Conservation (phyloP, 805 yeast genomes). For the Wickerhamomyces chaumierensis region DNA sequence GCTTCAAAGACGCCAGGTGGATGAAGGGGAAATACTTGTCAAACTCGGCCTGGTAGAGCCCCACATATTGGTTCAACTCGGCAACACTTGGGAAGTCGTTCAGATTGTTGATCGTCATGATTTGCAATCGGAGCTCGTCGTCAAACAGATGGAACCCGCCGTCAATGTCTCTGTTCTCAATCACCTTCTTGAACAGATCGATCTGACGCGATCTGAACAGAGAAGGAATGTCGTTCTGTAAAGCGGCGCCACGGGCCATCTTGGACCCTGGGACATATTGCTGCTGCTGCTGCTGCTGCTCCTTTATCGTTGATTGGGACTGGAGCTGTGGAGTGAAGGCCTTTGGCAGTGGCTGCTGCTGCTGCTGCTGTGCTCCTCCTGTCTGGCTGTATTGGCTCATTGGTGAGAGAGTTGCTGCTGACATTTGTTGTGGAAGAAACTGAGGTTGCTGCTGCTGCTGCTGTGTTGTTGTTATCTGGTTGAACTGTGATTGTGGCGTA, state of each 20-base stretch:
- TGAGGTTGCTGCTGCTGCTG: conserved; percentile 1
- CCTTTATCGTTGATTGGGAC: conserved; percentile 19
- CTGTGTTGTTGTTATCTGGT: too few species aligned
- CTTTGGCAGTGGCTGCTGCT: not conserved
- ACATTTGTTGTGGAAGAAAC: not conserved
- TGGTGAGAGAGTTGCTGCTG: not conserved
- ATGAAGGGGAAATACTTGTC: conserved; percentile 77
- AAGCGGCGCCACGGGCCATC: conserved; percentile 1
- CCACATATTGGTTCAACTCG: conserved; percentile 67
- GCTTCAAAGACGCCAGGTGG: conserved; percentile 53
- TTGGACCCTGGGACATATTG: conserved; percentile 1
- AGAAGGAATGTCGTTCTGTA: conserved; percentile 37
- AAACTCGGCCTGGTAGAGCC: conserved; percentile 67
- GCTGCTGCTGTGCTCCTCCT: conserved; percentile 2
- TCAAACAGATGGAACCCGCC: conserved; percentile 28
- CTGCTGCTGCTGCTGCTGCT: conserved; percentile 11
- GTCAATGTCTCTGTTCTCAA: conserved; percentile 12
- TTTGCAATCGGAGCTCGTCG: conserved; percentile 39
- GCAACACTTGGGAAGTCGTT: conserved; percentile 58
- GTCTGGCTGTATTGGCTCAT: not conserved
- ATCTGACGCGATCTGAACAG: conserved; percentile 56
- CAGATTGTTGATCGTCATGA: conserved; percentile 42
- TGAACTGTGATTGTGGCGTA: too few species aligned
- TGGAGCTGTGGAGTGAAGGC: conserved; percentile 15
- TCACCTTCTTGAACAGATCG: conserved; percentile 44